A percentile compares a stretch with the other conserved stretches of the same genome.
These are phyloP conservation scores for Trichoderma sp. DNA, from an alignment of 2,329 filamentous ascomycete genomes.

Conservation along the genomic window DNA sequence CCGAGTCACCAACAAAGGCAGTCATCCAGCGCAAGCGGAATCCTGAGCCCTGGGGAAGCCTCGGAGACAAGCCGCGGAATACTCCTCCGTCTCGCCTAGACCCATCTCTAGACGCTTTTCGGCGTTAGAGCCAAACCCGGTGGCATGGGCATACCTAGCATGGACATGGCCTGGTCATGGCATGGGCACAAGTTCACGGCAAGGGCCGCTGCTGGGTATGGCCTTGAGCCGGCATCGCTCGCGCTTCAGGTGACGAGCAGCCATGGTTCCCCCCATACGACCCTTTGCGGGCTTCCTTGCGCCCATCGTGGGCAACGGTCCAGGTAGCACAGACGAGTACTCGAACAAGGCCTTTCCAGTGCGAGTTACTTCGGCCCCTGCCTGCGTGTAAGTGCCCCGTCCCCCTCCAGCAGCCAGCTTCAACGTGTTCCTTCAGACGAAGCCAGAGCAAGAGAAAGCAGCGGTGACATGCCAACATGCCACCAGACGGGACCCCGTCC, in stretches of 20 bases:
- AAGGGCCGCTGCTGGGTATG: neutral
- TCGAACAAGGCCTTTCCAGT: neutral
- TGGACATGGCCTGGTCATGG: neutral
- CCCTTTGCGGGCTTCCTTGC: neutral
- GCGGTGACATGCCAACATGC: conserved; percentile 10
- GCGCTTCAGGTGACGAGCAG: conserved; percentile 19
- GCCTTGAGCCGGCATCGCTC: conserved; percentile 19
- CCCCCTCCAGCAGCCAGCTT: neutral
- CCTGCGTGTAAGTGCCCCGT: neutral
- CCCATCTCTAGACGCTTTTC: neutral
- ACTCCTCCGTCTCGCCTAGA: neutral
- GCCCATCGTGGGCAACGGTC: too few relatives aligned
- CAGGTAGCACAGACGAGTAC: too few relatives aligned
- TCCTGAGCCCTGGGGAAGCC: conserved; percentile 20
- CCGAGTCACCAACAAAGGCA: conserved; percentile 5
- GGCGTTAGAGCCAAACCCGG: neutral
- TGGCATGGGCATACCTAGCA: conserved; percentile 1
- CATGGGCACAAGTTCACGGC: neutral
- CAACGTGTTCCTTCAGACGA: neutral
- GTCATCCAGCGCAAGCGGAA: conserved; percentile 24
- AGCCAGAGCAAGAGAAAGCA: neutral
- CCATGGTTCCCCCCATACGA: neutral
- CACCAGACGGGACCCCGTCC: neutral
- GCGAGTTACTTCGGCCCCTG: too few relatives aligned
- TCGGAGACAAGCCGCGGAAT: conserved; percentile 10